Evolutionary conservation across 2,329 filamentous ascomycete species (phyloP).

Genomic region (Hypoxylon sp.): DNA sequence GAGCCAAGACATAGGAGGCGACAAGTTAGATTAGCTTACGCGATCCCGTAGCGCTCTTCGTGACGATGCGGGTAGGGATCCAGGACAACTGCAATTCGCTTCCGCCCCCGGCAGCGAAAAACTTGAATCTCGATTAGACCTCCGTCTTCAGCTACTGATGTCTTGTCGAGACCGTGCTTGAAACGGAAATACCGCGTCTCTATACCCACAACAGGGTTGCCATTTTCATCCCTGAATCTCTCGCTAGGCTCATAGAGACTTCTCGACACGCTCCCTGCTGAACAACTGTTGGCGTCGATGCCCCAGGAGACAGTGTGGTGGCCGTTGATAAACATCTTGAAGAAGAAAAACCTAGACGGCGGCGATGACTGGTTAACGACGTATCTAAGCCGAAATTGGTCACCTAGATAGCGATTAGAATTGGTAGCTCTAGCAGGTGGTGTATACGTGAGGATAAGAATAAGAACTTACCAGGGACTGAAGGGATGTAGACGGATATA

Average conservation of each 20-base stretch:
- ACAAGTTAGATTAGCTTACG: slow-evolving; percentile 58
- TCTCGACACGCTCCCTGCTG: slow-evolving; percentile 60
- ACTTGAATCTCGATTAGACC: slow-evolving; percentile 69
- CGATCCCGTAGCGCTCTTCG: slow-evolving; percentile 67
- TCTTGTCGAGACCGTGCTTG: slow-evolving; percentile 56
- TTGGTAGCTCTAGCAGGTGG: background rate
- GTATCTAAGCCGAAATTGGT: slow-evolving; percentile 69
- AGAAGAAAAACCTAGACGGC: slow-evolving; percentile 63
- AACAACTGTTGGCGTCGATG: slow-evolving; percentile 57
- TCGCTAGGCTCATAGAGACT: slow-evolving; percentile 66
- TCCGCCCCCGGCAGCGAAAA: slow-evolving; percentile 67
- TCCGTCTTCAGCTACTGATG: slow-evolving; percentile 65
- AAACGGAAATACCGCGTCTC: slow-evolving; percentile 68
- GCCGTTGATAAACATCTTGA: slow-evolving; percentile 70
- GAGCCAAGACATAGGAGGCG: slow-evolving; percentile 23
- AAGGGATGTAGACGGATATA: slow-evolving; percentile 71
- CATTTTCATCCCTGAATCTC: slow-evolving; percentile 59
- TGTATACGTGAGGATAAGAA: background rate
- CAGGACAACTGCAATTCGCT: slow-evolving; percentile 60
- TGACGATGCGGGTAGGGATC: slow-evolving; percentile 63
- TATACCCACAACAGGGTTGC: slow-evolving; percentile 59
- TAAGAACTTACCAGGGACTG: slow-evolving; percentile 62
- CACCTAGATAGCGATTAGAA: slow-evolving; percentile 56
- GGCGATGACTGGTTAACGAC: slow-evolving; percentile 56
- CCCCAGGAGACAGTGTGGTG: slow-evolving; percentile 68